These are phyloP conservation scores for Hirsutella rhossiliensis DNA, from an alignment of 2,329 filamentous ascomycete species.

Conservation along the genomic window DNA sequence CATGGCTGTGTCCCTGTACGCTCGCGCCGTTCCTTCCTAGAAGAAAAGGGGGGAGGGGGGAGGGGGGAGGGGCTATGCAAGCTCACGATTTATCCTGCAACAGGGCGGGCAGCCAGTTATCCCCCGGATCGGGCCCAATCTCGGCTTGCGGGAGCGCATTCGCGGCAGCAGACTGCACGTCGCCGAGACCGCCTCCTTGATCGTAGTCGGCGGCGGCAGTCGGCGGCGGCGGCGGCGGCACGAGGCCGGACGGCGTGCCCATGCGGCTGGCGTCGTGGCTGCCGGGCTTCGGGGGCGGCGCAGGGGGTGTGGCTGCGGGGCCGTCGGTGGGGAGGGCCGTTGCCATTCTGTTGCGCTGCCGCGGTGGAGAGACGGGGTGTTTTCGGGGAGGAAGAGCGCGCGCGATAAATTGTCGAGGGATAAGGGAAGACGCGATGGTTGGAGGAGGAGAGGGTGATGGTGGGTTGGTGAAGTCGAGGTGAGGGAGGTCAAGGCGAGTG, in stretches of 20 bases:
- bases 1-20: background rate
- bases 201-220: constrained; percentile 3
- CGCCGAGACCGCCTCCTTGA: constrained; percentile 3
- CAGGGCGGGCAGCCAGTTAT: constrained; percentile 66
- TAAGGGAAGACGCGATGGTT: no score
- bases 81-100: constrained; percentile 74
- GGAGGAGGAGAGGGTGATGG: no score
- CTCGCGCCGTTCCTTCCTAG: background rate
- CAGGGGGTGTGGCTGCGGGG: constrained; percentile 37
- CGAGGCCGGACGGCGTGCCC: constrained; percentile 45
- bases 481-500: no score
- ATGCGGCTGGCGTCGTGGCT: constrained; percentile 58
- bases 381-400: no score
- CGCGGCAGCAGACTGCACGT: constrained; percentile 10
- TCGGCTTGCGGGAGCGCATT: constrained; percentile 9
- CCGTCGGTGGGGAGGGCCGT: constrained; percentile 14
- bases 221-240: constrained; percentile 24
- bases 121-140: constrained; percentile 43
- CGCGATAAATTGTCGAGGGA: no score
- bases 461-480: no score
- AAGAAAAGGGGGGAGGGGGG: background rate
- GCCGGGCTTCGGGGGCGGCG: constrained; percentile 59
- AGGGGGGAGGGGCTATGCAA: background rate
- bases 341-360: constrained; percentile 10
- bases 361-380: background rate